A percentile compares a stretch with the other conserved stretches of the same genome.
Evolutionary conservation across 78 protist species (phyloP).

Genomic region (Planoprotostelium fungivorum): DNA sequence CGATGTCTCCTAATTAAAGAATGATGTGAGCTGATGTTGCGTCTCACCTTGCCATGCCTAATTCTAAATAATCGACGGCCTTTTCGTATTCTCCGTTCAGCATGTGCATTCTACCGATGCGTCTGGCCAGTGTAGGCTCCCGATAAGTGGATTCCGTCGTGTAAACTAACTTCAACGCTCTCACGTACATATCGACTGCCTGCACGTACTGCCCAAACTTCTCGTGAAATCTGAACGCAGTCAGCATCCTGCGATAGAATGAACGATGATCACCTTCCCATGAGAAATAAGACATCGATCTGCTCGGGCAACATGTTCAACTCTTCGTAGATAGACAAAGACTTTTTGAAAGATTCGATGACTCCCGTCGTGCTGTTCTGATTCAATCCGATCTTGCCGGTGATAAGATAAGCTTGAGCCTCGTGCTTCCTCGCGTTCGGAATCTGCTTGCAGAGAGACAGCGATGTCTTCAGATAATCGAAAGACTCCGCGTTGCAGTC

Average conservation of each 20-base stretch:
- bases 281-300: neutral
- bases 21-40: too few relatives aligned
- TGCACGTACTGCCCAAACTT: neutral
- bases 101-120: neutral
- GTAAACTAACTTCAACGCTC: neutral
- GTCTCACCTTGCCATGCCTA: neutral
- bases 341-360: neutral
- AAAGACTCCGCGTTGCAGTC: neutral
- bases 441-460: neutral
- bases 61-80: neutral
- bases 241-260: neutral
- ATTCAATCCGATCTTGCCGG: neutral
- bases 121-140: neutral
- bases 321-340: neutral
- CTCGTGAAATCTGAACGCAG: neutral
- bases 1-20: too few relatives aligned
- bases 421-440: neutral
- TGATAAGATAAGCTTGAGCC: neutral
- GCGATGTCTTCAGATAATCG: neutral
- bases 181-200: neutral
- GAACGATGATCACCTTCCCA: neutral
- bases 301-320: neutral
- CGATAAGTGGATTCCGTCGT: neutral
- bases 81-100: neutral
- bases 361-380: neutral